A percentile compares a stretch with the other conserved stretches of the same genome.
phyloP scores from a whole-genome alignment of 768 basidiomycete species.

The Lentinula edodes region DNA sequence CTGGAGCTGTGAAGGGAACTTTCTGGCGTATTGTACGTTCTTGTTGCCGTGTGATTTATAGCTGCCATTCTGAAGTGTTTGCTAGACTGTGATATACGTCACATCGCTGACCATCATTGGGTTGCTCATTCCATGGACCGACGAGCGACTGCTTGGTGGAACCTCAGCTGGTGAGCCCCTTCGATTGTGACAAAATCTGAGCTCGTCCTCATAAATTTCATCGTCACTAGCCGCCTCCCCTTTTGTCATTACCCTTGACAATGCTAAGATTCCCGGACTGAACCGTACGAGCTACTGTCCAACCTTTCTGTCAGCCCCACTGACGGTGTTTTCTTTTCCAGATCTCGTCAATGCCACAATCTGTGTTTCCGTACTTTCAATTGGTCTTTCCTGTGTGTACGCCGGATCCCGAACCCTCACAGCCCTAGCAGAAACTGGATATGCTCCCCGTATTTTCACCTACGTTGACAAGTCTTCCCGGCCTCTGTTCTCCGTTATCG shows the following conservation, averaged over 20 bases:
- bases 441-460: constrained; percentile 36
- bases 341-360: constrained; percentile 39
- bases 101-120: constrained; percentile 39
- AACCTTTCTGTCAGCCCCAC: not conserved
- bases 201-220: not conserved
- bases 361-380: constrained; percentile 40
- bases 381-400: constrained; percentile 41
- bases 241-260: constrained; percentile 38
- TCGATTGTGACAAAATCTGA: not conserved
- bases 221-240: constrained; percentile 29
- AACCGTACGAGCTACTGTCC: constrained; percentile 24
- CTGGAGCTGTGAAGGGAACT: constrained; percentile 38
- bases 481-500: constrained; percentile 36
- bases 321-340: not conserved
- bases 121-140: constrained; percentile 29
- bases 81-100: constrained; percentile 38
- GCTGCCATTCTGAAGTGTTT: not conserved
- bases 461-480: constrained; percentile 44
- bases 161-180: constrained; percentile 23
- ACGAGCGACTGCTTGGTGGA: constrained; percentile 30
- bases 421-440: constrained; percentile 42
- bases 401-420: constrained; percentile 40
- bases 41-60: not conserved
- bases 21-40: constrained; percentile 40
- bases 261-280: constrained; percentile 34